Evolutionary conservation across 1,139 yeast genomes (phyloP), one percentile per base, ranked within the genome.

Genomic region (Hemisphaericaspora xylanilytica): DNA sequence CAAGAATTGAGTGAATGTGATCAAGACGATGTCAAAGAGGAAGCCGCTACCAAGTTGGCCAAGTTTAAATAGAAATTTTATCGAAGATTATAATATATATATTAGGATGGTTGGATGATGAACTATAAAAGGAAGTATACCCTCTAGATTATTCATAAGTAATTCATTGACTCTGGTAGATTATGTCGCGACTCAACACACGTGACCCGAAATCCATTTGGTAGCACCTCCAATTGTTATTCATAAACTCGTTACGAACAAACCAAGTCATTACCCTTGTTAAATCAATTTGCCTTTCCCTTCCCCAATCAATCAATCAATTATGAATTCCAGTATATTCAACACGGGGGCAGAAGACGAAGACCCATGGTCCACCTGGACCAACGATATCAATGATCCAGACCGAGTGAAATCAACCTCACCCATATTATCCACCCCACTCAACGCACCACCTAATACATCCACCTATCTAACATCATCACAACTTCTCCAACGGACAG

Each of bases 1-100:
- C 70, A 72, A 43, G 80, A 80, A 17, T 62, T 90, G 49, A 67
- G 76, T 33, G 64, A 67, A 13, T 60, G 69, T 35, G 73, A 69
- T 35, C 76, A 70, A 40, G 78, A 76, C 26, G 82, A 79, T 38
- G 66, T 83, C 40, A 70, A 70, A 49, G 75, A 68, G 14, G 75
- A 69, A 16, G 84, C 79, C 48, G 77, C 85, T 34, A 58, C 63
- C 18, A 65, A 73, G 45, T 57, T 85, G 38, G 66, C 65, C 30
- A 81, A 81, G 53, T 82, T 62, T 41, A 40, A 33, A 22, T 28
- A 29, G 28, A 25, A 13, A 17, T 8, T 33, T 9, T 33, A 33
- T 18, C 12, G 10, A 22, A 20, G 21, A 20, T 4, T 18, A 18
- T 4, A 3, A 15, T 6, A 15, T 5, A 16, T 28, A 15, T 11